These are phyloP conservation scores for Dunaliella salina DNA, from an alignment of 163 green algal species.

Conservation along the genomic window DNA sequence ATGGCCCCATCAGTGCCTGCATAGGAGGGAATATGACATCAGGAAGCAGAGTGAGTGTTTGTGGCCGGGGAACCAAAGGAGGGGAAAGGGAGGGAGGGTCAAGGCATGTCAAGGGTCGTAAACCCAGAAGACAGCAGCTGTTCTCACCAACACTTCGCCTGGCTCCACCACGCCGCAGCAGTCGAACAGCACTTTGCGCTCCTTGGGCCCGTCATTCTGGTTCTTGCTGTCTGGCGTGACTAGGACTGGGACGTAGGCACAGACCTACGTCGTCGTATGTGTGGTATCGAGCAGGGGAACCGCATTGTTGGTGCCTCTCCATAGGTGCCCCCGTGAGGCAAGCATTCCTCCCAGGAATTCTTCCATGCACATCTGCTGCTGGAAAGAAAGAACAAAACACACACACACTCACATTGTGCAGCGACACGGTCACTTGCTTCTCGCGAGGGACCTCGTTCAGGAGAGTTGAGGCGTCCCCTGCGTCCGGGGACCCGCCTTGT, in stretches of 20 bases:
- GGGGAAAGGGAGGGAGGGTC: not conserved
- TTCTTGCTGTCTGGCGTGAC: not conserved
- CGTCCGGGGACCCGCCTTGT: too few relatives aligned
- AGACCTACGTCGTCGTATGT: conserved; percentile 2
- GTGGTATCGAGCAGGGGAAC: too few relatives aligned
- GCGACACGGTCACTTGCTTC: not conserved
- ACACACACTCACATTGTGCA: not conserved
- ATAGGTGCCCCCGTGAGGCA: not conserved
- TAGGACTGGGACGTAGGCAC: conserved; percentile 17
- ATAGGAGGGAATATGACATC: too few relatives aligned
- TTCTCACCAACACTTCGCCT: conserved; percentile 31
- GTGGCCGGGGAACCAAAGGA: too few relatives aligned
- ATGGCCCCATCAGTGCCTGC: conserved; percentile 9
- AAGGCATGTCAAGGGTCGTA: not conserved
- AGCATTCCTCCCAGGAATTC: not conserved
- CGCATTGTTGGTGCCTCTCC: not conserved
- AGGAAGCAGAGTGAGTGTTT: too few relatives aligned
- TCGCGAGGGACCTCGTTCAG: not conserved
- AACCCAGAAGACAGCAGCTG: not conserved
- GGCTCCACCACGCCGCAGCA: conserved; percentile 32
- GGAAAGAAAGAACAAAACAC: not conserved
- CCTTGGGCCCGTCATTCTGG: conserved; percentile 10
- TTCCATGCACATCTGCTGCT: too few relatives aligned
- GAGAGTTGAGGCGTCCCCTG: not conserved
- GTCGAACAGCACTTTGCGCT: conserved; percentile 43